Percentiles rank a stretch among this genome's conserved stretches.
These are phyloP conservation scores for Tylopilus sp. DNA, from an alignment of 1,284 basidiomycete species.

Conservation along the genomic window DNA sequence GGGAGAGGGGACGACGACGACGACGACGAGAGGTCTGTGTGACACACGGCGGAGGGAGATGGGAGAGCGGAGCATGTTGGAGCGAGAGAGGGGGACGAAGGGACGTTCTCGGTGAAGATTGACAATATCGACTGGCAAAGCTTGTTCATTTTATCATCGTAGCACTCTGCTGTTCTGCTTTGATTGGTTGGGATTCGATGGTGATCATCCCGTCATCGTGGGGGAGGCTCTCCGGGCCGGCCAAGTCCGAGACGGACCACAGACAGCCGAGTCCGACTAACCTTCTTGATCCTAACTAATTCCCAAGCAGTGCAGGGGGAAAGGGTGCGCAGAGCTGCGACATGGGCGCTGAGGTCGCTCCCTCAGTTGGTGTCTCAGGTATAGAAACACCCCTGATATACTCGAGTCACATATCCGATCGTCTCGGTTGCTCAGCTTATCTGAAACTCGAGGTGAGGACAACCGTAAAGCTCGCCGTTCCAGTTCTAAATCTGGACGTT, in stretches of 20 bases:
- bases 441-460: slow-evolving; percentile 62
- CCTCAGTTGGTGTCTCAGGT: slow-evolving; percentile 41
- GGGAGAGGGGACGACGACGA: slow-evolving; percentile 2
- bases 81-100: not conserved
- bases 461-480: not conserved
- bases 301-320: not conserved
- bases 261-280: too few relatives aligned
- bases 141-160: too few relatives aligned
- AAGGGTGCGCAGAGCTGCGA: not conserved
- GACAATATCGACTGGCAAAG: too few relatives aligned
- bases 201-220: too few relatives aligned
- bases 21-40: not conserved
- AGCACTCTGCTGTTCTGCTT: too few relatives aligned
- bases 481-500: not conserved
- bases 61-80: not conserved
- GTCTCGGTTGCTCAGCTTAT: slow-evolving; percentile 50
- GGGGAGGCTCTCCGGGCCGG: too few relatives aligned
- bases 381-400: slow-evolving; percentile 57
- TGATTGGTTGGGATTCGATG: too few relatives aligned
- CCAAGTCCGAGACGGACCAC: too few relatives aligned
- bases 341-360: slow-evolving; percentile 9
- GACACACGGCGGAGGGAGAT: slow-evolving; percentile 1
- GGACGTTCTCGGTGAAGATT: too few relatives aligned
- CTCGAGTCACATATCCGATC: slow-evolving; percentile 51
- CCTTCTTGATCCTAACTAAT: not conserved